Base-by-base conservation (phyloP, 331 rosid genomes). In the Ulmus americana region DNA sequence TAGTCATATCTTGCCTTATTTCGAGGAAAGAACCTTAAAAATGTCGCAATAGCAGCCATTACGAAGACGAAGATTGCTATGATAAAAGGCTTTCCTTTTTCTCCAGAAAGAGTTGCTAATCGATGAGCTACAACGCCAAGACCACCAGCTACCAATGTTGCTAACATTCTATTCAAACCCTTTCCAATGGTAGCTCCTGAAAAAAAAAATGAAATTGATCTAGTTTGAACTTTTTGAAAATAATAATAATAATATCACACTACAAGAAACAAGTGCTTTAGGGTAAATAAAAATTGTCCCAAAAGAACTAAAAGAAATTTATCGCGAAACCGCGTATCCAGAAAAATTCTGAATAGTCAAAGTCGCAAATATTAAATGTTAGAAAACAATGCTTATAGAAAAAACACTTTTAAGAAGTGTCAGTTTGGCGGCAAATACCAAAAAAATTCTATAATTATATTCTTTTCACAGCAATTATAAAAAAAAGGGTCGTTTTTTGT, bases 141-240 rank as follows among this genome's bases (percentile, higher is more conserved):
- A 47, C 74, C 79, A 13, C 83, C 80, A 12, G 79, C 89, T 20
- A 68, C 12, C 3, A 83, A 41, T 18, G 88, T 80, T 12, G 85
- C 85, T 42, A 79, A 59, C 5, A 73, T 74, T 60, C 85, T 78
- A 45, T 87, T 87, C 18, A 87, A 68, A 40, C 86, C 80, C 69
- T 53, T 83, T 12, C 83, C 78, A 0, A 86, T 72, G 0, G 86
- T 83, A 44, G 86, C 88, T 14, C 88, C 88, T 85, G 41, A 49
- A 5, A 42, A 42, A 52, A 1, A 5, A 20, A 18, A 40, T 8
- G 3, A 48, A 10, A 28, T 28, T 28, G 35, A 28, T 28, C 35
- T 28, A 28, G 35, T 28, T 28, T 28, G 35, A 28, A 28, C 35
- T 28, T 28, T 28, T 28, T 28, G 35, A 2, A 18, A 45, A n/a